These are phyloP conservation scores for Xylariaceae sp. DNA, from an alignment of 2,329 filamentous ascomycete species.

Conservation along the genomic window DNA sequence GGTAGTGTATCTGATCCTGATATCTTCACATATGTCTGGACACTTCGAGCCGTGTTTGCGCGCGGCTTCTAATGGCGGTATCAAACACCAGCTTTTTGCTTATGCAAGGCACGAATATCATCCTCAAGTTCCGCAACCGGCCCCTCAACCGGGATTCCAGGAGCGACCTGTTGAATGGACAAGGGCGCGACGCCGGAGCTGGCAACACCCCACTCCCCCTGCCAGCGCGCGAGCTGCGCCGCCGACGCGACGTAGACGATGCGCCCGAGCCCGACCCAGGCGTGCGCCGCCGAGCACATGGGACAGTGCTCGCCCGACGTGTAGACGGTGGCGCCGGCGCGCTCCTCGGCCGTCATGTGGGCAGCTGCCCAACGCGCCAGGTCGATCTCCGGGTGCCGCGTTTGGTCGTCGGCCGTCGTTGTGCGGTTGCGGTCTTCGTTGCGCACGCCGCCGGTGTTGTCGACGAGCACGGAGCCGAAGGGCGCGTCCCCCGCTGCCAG, in stretches of 20 bases:
- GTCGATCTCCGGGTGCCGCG: conserved; percentile 15
- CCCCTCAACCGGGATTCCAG: conserved; percentile 6
- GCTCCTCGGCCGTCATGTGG: conserved; percentile 5
- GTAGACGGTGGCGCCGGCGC: conserved; percentile 11
- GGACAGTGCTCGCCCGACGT: conserved; percentile 17
- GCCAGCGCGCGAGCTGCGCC: conserved; percentile 9
- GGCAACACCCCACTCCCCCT: conserved; percentile 4
- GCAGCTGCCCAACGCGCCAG: conserved; percentile 14
- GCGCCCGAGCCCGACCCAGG: conserved; percentile 10
- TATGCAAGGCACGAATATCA: conserved; percentile 12
- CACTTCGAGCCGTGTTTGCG: too few species aligned
- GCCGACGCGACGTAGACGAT: conserved; percentile 15
- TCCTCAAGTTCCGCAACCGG: conserved; percentile 13
- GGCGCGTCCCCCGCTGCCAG: conserved; percentile 17
- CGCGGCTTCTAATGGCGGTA: too few species aligned
- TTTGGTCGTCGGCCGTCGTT: conserved; percentile 7
- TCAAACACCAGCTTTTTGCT: conserved; percentile 5
- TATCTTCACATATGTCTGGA: too few species aligned
- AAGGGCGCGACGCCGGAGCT: conserved; percentile 6
- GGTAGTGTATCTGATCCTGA: too few species aligned
- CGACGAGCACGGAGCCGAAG: conserved; percentile 14
- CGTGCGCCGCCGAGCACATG: conserved; percentile 17
- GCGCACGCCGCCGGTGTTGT: not conserved
- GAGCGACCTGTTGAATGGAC: conserved; percentile 7
- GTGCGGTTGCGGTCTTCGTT: conserved; percentile 15